Conservation (phyloP, 1,139 yeast species). For the Candida sojae region DNA sequence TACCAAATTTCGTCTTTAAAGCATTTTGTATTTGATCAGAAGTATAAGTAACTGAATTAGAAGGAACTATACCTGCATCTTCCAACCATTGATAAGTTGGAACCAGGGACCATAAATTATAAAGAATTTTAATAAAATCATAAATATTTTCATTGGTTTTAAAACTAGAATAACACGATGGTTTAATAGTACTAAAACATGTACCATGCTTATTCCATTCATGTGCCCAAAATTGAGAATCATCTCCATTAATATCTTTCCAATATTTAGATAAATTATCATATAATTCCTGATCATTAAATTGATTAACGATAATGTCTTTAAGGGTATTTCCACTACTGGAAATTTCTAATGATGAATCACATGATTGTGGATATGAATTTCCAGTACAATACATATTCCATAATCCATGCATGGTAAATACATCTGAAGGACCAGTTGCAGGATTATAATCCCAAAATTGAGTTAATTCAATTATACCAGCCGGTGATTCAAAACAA, state of each 20-base stretch:
- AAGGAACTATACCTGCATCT: slow-evolving; percentile 69
- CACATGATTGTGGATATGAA: slow-evolving; percentile 62
- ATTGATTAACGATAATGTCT: slow-evolving; percentile 48
- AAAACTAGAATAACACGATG: slow-evolving; percentile 56
- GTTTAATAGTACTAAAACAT: slow-evolving; percentile 77
- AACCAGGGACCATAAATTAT: slow-evolving; percentile 58
- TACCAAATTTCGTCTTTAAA: slow-evolving; percentile 55
- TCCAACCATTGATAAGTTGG: slow-evolving; percentile 72
- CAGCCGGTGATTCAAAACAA: slow-evolving; percentile 83
- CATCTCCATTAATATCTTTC: slow-evolving; percentile 75
- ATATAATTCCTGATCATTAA: slow-evolving; percentile 53
- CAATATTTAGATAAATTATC: slow-evolving; percentile 61
- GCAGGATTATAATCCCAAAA: slow-evolving; percentile 94
- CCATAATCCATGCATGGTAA: slow-evolving; percentile 66
- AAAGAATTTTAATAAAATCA: slow-evolving; percentile 72
- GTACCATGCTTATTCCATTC: slow-evolving; percentile 96
- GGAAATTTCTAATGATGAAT: slow-evolving; percentile 51
- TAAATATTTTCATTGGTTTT: slow-evolving; percentile 58
- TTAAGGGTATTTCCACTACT: slow-evolving; percentile 42
- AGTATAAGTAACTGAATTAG: slow-evolving; percentile 59
- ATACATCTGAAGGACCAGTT: slow-evolving; percentile 76
- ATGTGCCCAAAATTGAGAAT: slow-evolving; percentile 81
- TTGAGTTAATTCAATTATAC: slow-evolving; percentile 82
- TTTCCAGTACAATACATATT: slow-evolving; percentile 48
- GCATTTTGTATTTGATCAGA: slow-evolving; percentile 65